Evolutionary conservation across 495 filamentous ascomycete genomes (phyloP), one percentile per base, ranked within the genome.

Genomic region (Astrocystis sublimbata): DNA sequence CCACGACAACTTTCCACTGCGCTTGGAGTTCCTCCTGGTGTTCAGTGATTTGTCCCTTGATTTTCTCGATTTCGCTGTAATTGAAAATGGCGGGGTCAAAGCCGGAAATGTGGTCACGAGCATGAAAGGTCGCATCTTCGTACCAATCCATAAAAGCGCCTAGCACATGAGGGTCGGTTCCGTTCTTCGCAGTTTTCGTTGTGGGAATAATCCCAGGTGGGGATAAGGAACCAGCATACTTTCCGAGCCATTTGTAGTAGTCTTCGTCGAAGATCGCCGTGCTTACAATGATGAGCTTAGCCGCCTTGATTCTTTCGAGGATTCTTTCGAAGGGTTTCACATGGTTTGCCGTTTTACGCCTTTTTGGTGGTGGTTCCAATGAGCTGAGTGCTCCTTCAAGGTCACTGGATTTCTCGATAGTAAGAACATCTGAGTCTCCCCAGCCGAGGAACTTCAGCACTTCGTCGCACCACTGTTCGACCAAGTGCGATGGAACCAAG

Each of bases 391-490:
- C 0, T 19, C 76, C 64, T 2, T 59, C 13, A 9, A 87, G 70
- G 3, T 69, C 71, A 2, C 60, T 38, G 8, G 65, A 33, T 0
- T 43, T 70, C 7, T 57, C 62, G 55, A 88, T 77, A 3, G 72
- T 60, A 5, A 88, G 28, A 1, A 88, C 66, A 1, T 76, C 71
- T 23, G 78, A 71, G 0, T 61, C 64, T 0, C 30, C 4, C 1
- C 66, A 33, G 0, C 69, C 71, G 28, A 78, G 61, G 64, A 92
- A 93, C 43, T 86, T 86, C 0, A 35, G 21, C 4, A 86, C 81
- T 63, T 94, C 89, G 0, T 66, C 65, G 6, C 60, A 57, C 92
- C 92, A 96, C 67, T 96, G 92, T 1, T 73, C 60, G 1, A 85
- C 74, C 30, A 96, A 74, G 57, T 86, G 83, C 1, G 46, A 31